Percentiles rank a stretch among this genome's conserved stretches.
phyloP scores from a whole-genome alignment of 805 yeast genomes.

The Lachancea mirantina region DNA sequence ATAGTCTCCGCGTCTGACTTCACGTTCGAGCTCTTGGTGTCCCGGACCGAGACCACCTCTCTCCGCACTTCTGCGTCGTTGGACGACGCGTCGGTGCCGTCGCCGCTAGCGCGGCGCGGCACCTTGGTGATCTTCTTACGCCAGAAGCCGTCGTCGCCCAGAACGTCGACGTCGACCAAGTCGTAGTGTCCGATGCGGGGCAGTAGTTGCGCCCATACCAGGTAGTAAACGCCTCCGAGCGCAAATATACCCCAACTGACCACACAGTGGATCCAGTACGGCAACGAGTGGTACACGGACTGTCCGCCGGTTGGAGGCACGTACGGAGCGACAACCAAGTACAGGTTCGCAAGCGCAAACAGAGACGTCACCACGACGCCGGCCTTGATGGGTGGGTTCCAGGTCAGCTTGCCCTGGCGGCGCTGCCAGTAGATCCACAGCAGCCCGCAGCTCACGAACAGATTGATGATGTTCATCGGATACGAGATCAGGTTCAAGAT shows the following conservation, averaged over 20 bases:
- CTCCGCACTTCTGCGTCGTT: no score
- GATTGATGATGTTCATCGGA: slow-evolving; percentile 71
- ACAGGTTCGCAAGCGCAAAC: slow-evolving; percentile 58
- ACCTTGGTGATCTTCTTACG: slow-evolving; percentile 43
- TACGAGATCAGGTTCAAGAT: slow-evolving; percentile 73
- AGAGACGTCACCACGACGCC: slow-evolving; percentile 54
- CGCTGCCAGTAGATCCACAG: slow-evolving; percentile 49
- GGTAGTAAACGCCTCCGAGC: slow-evolving; percentile 60
- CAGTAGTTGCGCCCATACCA: slow-evolving; percentile 50
- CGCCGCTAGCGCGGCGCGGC: slow-evolving; percentile 1
- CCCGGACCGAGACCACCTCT: background rate
- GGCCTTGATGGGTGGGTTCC: slow-evolving; percentile 71
- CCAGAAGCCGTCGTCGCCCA: slow-evolving; percentile 70
- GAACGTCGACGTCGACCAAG: slow-evolving; percentile 44
- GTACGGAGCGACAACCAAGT: slow-evolving; percentile 70
- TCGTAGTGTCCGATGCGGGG: slow-evolving; percentile 51
- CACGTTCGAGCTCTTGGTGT: background rate
- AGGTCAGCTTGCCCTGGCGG: slow-evolving; percentile 42
- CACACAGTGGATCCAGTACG: slow-evolving; percentile 75
- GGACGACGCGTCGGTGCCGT: no score
- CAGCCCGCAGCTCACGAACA: slow-evolving; percentile 52
- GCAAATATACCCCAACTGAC: slow-evolving; percentile 74
- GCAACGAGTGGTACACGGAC: slow-evolving; percentile 59
- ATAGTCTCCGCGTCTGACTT: no score
- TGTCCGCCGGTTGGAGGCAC: slow-evolving; percentile 65